Conservation (phyloP, 1,284 basidiomycete genomes). For the Irpex sp. region DNA sequence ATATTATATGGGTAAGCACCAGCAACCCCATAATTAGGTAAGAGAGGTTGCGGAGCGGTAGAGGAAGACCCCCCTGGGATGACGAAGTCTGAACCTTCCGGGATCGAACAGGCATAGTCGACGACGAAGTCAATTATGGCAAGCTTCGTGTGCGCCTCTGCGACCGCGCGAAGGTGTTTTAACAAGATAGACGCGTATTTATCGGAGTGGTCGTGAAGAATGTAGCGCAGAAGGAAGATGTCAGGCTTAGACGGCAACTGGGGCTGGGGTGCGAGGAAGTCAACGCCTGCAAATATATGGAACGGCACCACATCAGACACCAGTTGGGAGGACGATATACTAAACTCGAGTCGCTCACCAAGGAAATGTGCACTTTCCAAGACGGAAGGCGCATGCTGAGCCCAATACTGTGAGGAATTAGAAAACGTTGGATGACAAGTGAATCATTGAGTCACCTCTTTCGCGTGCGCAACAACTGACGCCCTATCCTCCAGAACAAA, state of each 20-base stretch:
- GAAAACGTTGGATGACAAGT: neutral
- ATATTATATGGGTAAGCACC: constrained; percentile 1
- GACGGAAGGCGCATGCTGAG: neutral
- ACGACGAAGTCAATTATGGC: constrained; percentile 3
- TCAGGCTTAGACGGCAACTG: constrained; percentile 13
- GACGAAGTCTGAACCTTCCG: neutral
- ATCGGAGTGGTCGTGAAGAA: constrained; percentile 25
- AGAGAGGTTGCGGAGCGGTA: constrained; percentile 3
- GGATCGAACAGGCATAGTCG: constrained; percentile 2
- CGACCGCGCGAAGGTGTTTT: constrained; percentile 16
- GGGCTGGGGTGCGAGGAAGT: constrained; percentile 26
- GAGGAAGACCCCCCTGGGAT: neutral
- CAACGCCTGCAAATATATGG: constrained; percentile 12
- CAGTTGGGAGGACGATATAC: neutral
- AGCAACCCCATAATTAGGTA: constrained; percentile 9
- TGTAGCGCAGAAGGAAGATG: constrained; percentile 21
- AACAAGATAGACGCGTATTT: constrained; percentile 17
- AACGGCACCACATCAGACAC: neutral
- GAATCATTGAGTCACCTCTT: neutral
- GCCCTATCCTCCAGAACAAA: constrained; percentile 15
- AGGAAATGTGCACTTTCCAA: neutral
- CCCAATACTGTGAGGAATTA: constrained; percentile 1
- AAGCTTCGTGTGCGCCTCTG: constrained; percentile 6
- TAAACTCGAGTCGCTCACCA: neutral
- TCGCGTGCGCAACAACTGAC: constrained; percentile 6